phyloP scores from a whole-genome alignment of 495 filamentous ascomycete species.

The Penicillium atrosanguineum region DNA sequence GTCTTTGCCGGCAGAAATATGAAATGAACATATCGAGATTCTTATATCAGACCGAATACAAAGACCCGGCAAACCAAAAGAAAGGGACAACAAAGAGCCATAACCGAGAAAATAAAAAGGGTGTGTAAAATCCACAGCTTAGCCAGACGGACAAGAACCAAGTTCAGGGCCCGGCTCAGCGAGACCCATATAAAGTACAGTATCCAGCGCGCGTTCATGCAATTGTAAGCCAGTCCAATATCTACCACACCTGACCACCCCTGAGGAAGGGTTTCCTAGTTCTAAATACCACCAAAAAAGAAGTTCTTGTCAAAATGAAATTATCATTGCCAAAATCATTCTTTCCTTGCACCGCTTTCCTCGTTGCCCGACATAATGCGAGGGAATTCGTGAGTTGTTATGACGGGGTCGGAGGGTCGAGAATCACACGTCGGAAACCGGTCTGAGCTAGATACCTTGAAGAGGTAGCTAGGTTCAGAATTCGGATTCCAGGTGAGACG shows the following conservation, averaged over 20 bases:
- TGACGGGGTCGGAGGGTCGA: constrained; percentile 10
- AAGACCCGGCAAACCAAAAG: constrained; percentile 14
- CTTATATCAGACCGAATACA: constrained; percentile 17
- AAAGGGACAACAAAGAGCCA: constrained; percentile 8
- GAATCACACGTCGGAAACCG: constrained; percentile 9
- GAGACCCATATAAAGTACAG: constrained; percentile 34
- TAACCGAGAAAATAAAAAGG: constrained; percentile 9
- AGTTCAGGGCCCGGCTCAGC: constrained; percentile 13
- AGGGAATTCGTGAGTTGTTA: constrained; percentile 4
- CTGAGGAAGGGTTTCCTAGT: constrained; percentile 13
- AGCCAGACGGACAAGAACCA: constrained; percentile 11
- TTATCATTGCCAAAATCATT: constrained; percentile 22
- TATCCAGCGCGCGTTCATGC: constrained; percentile 32
- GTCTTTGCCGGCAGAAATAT: not conserved
- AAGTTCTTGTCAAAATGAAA: constrained; percentile 19
- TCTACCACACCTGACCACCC: constrained; percentile 27
- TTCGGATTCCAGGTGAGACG: constrained; percentile 13
- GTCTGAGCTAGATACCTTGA: not conserved
- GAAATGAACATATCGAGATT: constrained; percentile 19
- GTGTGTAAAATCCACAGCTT: constrained; percentile 4
- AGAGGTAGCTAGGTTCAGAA: not conserved
- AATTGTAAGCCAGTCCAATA: constrained; percentile 34
- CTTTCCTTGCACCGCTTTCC: constrained; percentile 12
- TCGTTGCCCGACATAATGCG: not conserved
- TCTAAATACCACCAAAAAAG: constrained; percentile 26